Evolutionary conservation across 2,329 filamentous ascomycete species (phyloP).

Genomic region (Aspergillus tamarii): DNA sequence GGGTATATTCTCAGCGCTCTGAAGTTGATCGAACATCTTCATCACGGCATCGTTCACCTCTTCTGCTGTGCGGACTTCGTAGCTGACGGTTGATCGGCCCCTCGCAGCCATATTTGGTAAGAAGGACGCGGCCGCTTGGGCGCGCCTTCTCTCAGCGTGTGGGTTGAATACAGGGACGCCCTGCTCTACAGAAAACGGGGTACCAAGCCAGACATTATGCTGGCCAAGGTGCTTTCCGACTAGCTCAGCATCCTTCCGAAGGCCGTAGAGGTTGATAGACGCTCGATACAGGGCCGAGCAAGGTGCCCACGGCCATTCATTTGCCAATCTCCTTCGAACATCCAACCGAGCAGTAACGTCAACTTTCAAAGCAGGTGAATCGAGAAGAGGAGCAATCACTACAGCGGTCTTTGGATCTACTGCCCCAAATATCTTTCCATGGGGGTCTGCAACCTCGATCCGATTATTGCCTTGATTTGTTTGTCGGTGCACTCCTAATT

Average conservation of each 20-base stretch:
- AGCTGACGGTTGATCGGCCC: conserved; percentile 32
- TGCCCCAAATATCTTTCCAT: conserved; percentile 72
- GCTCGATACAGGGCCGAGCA: conserved; percentile 66
- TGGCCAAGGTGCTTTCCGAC: conserved; percentile 71
- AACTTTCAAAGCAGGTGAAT: conserved; percentile 65
- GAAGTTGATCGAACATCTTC: conserved; percentile 83
- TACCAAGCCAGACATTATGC: conserved; percentile 68
- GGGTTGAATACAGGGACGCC: conserved; percentile 78
- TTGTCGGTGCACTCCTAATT: conserved; percentile 67
- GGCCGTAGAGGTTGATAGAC: conserved; percentile 79
- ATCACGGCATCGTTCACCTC: conserved; percentile 84
- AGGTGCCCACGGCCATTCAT: conserved; percentile 66
- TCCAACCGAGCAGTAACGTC: conserved; percentile 73
- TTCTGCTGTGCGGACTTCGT: conserved; percentile 70
- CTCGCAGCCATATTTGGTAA: conserved; percentile 27
- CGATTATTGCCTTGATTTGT: conserved; percentile 56
- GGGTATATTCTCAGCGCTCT: conserved; percentile 74
- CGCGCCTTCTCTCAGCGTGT: conserved; percentile 59
- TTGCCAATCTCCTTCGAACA: conserved; percentile 62
- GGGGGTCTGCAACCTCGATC: conserved; percentile 75
- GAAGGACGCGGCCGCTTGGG: conserved; percentile 41
- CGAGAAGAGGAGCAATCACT: conserved; percentile 73
- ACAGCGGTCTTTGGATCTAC: conserved; percentile 69
- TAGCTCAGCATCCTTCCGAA: conserved; percentile 63
- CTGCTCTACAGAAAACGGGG: conserved; percentile 66